Evolutionary conservation across 495 filamentous ascomycete species (phyloP), one percentile per base, ranked within the genome.

Genomic region (Hypomontagnella submonticulosa): DNA sequence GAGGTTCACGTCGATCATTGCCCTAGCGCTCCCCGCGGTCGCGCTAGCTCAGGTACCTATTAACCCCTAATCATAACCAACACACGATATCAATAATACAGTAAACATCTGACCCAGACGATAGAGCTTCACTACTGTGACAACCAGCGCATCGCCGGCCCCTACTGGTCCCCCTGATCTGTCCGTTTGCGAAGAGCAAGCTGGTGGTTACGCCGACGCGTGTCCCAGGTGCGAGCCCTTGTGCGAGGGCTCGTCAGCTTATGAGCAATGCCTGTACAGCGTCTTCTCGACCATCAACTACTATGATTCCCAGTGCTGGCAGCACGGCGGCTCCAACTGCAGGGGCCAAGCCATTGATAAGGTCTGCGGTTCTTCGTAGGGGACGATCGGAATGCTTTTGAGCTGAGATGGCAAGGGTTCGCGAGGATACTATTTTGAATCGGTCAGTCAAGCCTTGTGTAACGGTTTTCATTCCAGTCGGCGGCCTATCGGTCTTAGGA

Each of bases 191-290:
- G 13, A 60, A 43, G 38, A 60, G 9, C 13, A 50, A 23, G 57
- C 57, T n/a, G 57, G 46, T 4, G 1, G 46, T 11, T 60, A 60
- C 15, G 57, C 57, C 57, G 57, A 60, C n/a, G 46, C 23, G 6
- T 60, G 57, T 16, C 46, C 46, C 1, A 32, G 9, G 13, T 60
- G 57, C 11, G 27, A 42, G 13, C 46, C 46, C 8, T 34, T 34
- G 27, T 60, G 57, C 11, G 36, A 19, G 8, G 37, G 36, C 23
- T 51, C 46, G 3, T 42, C 46, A 0, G 57, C 36, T 1, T 51
- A 60, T 19, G 46, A 42, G 7, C 19, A 60, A 11, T 60, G 57
- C 30, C 9, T 60, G 11, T 43, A 51, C 46, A 60, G 36, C 36
- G 10, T 51, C 5, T 60, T 60, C 23, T 51, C 57, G 7, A 34